A percentile compares a stretch with the other conserved stretches of the same genome.
Evolutionary conservation across 2,329 filamentous ascomycete species (phyloP).

Genomic region (Claviceps capensis): DNA sequence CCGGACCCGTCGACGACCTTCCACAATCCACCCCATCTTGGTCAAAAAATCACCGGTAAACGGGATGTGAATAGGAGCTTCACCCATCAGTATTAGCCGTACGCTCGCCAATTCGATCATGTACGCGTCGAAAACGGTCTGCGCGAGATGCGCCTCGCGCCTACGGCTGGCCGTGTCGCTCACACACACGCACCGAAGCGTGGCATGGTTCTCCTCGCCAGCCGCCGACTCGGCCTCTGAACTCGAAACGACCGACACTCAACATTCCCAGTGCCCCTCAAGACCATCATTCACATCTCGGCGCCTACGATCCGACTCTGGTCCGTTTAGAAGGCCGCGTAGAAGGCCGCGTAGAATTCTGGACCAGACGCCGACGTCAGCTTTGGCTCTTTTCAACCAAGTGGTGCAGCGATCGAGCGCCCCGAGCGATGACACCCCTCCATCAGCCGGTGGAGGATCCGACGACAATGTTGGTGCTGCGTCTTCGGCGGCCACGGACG

Average conservation of each 20-base stretch:
- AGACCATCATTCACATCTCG: background rate
- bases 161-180: slow-evolving; percentile 9
- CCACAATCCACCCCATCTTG: background rate
- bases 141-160: slow-evolving; percentile 21
- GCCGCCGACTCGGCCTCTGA: slow-evolving; percentile 5
- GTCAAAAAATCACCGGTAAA: background rate
- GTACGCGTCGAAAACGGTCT: slow-evolving; percentile 21
- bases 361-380: slow-evolving; percentile 13
- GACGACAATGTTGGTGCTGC: background rate
- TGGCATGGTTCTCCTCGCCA: slow-evolving; percentile 13
- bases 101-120: slow-evolving; percentile 12
- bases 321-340: background rate
- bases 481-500: background rate
- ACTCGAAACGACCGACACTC: background rate
- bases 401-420: slow-evolving; percentile 14
- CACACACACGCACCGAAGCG: background rate
- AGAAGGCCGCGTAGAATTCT: slow-evolving; percentile 1
- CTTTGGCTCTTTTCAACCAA: slow-evolving; percentile 22
- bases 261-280: background rate
- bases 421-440: background rate
- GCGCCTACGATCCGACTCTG: slow-evolving; percentile 1
- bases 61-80: too few species aligned
- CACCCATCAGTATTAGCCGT: too few species aligned
- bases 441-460: background rate
- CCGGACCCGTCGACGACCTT: background rate